Evolutionary conservation across 331 rosid species (phyloP).

Genomic region (Quercus tomentella): DNA sequence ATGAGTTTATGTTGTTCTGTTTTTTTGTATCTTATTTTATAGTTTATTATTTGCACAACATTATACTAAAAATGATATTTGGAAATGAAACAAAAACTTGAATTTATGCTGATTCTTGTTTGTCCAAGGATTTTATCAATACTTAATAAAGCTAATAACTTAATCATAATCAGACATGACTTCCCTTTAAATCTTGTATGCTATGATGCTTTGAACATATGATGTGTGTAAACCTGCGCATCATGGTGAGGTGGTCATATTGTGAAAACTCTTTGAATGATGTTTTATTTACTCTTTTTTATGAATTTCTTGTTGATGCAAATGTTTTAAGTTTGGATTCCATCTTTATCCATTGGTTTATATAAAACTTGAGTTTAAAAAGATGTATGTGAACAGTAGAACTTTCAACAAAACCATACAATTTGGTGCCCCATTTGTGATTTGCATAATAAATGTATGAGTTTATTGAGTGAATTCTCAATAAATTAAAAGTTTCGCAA

Average conservation of each 20-base stretch:
- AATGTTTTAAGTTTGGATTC: background rate
- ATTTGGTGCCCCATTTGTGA: background rate
- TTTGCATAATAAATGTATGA: background rate
- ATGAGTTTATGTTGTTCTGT: background rate
- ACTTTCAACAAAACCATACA: background rate
- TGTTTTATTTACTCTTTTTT: no score
- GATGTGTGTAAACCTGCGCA: background rate
- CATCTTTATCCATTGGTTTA: background rate
- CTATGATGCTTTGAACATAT: background rate
- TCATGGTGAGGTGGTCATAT: background rate
- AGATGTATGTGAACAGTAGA: background rate
- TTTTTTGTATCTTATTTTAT: background rate
- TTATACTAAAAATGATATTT: background rate
- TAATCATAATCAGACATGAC: background rate
- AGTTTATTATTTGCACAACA: background rate
- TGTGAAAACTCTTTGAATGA: background rate
- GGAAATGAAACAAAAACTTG: background rate
- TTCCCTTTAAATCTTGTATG: background rate
- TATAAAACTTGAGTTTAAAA: background rate
- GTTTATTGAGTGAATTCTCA: background rate
- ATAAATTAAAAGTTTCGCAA: background rate
- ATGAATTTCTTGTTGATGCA: no score
- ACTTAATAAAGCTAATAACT: background rate
- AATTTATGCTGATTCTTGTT: background rate
- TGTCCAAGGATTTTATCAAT: background rate